A percentile compares a stretch with the other conserved stretches of the same genome.
Evolutionary conservation across 2,329 filamentous ascomycete species (phyloP).

Genomic region (Kalaharituber pfeilii): DNA sequence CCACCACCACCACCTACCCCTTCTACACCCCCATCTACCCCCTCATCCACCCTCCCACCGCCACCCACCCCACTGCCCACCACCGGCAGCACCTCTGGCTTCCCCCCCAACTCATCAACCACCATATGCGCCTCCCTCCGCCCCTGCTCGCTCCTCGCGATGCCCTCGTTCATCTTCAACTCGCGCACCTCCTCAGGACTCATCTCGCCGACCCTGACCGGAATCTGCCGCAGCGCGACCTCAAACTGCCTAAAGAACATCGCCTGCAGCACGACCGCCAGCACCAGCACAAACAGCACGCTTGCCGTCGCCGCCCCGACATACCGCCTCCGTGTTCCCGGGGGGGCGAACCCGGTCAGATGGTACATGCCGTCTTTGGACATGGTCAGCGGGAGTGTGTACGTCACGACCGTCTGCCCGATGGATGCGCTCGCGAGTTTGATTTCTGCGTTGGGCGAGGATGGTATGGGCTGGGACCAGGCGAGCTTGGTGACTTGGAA

Average conservation of each 20-base stretch:
- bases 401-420: slow-evolving; percentile 60
- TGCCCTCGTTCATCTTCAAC: too few relatives aligned
- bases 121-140: not conserved
- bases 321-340: slow-evolving; percentile 10
- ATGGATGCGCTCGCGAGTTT: slow-evolving; percentile 70
- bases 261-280: slow-evolving; percentile 14
- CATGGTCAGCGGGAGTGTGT: slow-evolving; percentile 49
- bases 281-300: slow-evolving; percentile 13
- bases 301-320: slow-evolving; percentile 12
- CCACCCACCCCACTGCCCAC: too few relatives aligned
- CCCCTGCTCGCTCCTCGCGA: slow-evolving; percentile 14
- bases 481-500: slow-evolving; percentile 18
- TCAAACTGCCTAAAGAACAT: slow-evolving; percentile 14
- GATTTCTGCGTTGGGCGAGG: slow-evolving; percentile 26
- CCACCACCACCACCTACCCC: slow-evolving; percentile 28
- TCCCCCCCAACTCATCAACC: not conserved
- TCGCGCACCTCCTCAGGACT: not conserved
- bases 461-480: slow-evolving; percentile 8
- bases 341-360: slow-evolving; percentile 1
- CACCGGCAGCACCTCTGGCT: too few relatives aligned
- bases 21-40: slow-evolving; percentile 39
- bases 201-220: not conserved
- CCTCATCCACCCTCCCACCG: slow-evolving; percentile 48
- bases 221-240: not conserved
- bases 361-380: slow-evolving; percentile 5